Evolutionary conservation across 148 eudicot genomes (phyloP), one percentile per base, ranked within the genome.

Genomic region (Mesembryanthemum crystallinum): DNA sequence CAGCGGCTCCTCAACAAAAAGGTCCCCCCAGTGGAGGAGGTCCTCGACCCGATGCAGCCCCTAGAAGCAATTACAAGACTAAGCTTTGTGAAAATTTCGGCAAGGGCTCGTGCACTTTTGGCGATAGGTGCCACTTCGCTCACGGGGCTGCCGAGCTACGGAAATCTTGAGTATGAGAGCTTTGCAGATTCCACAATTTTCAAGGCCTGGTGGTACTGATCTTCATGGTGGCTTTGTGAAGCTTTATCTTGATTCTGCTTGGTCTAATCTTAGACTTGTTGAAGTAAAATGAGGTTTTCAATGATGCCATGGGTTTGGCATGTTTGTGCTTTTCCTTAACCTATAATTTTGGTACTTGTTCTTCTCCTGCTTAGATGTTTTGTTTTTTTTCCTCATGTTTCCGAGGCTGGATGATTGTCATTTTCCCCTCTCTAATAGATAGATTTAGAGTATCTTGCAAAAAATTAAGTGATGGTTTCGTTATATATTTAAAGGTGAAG

Each of bases 51-150:
- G 85, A 73, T 28, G 82, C 77, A 13, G 78, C 83, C 0, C 66
- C 81, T 25, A 73, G 77, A 20, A 85, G 45, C 76, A 81, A 84
- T 67, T 78, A 51, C 81, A 92, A 86, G 83, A 90, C 87, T 1
- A 92, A 90, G 87, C 66, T 92, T 45, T 92, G 97, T 66, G 92
- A 87, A 60, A 87, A 88, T 43, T 90, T 90, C 73, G 43, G 83
- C 1, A 92, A 87, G 77, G 92, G 91, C 21, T 72, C 83, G 28
- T 92, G 97, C 73, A 87, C 90, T 17, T 92, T 84, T 51, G 97
- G 94, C 7, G 97, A 92, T 5, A 88, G 76, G 82, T 92, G 97
- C 67, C 89, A 90, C 82, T 92, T 92, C 73, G 94, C 97, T 25
- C 97, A 92, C 73, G 89, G 91, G 7, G 84, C 77, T 1, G 55